phyloP scores from a whole-genome alignment of 2,329 filamentous ascomycete species.

The Neopestalotiopsis sp. region DNA sequence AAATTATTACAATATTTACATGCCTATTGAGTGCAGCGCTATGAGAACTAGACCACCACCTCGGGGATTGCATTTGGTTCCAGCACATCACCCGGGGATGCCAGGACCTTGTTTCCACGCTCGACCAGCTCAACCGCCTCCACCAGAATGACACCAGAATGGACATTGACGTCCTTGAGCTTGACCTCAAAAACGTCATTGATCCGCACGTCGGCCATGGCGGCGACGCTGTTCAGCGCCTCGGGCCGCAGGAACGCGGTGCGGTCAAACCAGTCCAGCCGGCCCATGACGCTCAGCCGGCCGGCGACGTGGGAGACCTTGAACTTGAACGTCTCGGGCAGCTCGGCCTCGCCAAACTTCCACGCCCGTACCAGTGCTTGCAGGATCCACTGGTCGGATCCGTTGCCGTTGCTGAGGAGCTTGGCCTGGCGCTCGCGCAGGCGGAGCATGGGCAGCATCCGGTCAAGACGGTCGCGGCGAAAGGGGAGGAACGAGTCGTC shows the following conservation, averaged over 20 bases:
- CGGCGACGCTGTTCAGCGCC: slow-evolving; percentile 41
- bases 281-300: slow-evolving; percentile 41
- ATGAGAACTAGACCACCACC: background rate
- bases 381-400: slow-evolving; percentile 58
- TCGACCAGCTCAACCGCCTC: slow-evolving; percentile 43
- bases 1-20: background rate
- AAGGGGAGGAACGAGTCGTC: slow-evolving; percentile 51
- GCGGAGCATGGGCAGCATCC: slow-evolving; percentile 54
- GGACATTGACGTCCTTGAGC: slow-evolving; percentile 58
- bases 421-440: slow-evolving; percentile 58
- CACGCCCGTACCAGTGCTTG: slow-evolving; percentile 66
- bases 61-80: background rate
- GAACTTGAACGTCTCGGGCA: slow-evolving; percentile 56
- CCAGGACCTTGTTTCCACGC: slow-evolving; percentile 12
- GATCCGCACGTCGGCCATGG: slow-evolving; percentile 47
- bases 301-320: slow-evolving; percentile 45
- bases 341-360: slow-evolving; percentile 53
- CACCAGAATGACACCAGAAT: slow-evolving; percentile 50
- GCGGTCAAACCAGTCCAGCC: slow-evolving; percentile 57
- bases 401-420: slow-evolving; percentile 46
- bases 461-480: slow-evolving; percentile 42
- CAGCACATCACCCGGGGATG: background rate
- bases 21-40: background rate
- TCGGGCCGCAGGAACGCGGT: slow-evolving; percentile 45
- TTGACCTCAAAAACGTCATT: slow-evolving; percentile 63